Evolutionary conservation across 2,329 filamentous ascomycete species (phyloP).

Genomic region (Cladosporium sp.): DNA sequence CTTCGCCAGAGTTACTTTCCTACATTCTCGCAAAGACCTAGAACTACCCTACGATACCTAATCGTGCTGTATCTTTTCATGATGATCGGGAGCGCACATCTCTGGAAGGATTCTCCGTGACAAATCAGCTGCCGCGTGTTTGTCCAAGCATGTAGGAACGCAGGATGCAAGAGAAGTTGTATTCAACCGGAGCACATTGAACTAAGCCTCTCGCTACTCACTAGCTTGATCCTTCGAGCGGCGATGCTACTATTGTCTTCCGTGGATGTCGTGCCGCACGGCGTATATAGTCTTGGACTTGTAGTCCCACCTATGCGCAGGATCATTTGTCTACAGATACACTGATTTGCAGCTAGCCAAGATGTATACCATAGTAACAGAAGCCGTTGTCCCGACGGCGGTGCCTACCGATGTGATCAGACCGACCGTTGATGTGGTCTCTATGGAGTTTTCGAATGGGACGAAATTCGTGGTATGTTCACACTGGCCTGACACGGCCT

Average conservation of each 20-base stretch:
- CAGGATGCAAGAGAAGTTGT: background rate
- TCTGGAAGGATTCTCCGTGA: background rate
- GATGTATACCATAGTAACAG: background rate
- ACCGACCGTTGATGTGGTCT: background rate
- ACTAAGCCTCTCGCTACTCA: background rate
- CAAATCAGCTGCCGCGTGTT: background rate
- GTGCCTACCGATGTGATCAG: background rate
- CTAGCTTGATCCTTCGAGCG: slow-evolving; percentile 15
- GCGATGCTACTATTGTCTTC: background rate
- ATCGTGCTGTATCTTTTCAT: background rate
- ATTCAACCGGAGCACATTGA: background rate
- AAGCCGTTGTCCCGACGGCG: background rate
- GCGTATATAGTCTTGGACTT: background rate
- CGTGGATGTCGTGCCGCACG: background rate
- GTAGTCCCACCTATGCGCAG: background rate
- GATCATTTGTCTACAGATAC: background rate
- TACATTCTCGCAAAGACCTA: background rate
- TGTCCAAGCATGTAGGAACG: background rate
- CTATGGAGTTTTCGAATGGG: background rate
- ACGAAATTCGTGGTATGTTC: background rate
- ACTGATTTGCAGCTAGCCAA: background rate
- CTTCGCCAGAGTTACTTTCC: background rate
- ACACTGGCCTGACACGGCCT: background rate
- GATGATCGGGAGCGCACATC: background rate
- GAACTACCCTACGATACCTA: background rate